Evolutionary conservation across 129 eudicot species (phyloP).

Genomic region (Artemisia argyi): DNA sequence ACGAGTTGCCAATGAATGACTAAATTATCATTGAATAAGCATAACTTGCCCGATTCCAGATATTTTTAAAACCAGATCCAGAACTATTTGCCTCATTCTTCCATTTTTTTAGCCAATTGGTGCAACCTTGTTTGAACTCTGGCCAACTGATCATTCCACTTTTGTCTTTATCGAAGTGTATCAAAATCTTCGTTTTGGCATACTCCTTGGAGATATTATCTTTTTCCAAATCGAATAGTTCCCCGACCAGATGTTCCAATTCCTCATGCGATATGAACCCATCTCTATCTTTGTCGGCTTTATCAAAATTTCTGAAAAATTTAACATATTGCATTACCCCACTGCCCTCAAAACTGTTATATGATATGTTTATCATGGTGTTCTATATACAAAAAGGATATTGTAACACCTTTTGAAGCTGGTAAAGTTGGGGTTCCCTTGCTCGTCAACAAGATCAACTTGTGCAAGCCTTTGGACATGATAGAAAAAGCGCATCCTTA

Average conservation of each 20-base stretch:
- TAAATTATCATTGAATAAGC: background rate
- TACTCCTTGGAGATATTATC: conserved; percentile 16
- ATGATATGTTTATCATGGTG: background rate
- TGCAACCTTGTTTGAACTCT: conserved; percentile 20
- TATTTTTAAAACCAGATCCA: background rate
- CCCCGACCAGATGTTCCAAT: conserved; percentile 1
- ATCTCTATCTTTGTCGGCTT: background rate
- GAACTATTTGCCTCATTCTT: conserved; percentile 12
- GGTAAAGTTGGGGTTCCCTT: too few species aligned
- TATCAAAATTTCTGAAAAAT: background rate
- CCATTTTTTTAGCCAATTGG: conserved; percentile 17
- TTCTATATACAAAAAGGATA: too few species aligned
- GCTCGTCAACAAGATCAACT: too few species aligned
- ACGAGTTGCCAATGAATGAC: background rate
- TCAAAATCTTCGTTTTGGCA: conserved; percentile 22
- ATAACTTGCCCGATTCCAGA: conserved; percentile 3
- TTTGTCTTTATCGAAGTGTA: conserved; percentile 23
- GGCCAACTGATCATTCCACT: background rate
- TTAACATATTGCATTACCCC: background rate
- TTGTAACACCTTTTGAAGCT: too few species aligned
- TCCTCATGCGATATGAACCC: background rate
- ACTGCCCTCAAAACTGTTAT: background rate
- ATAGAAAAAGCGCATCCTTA: background rate
- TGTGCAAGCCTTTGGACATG: conserved; percentile 16
- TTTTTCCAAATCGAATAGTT: background rate